Base-by-base conservation (phyloP, 2,329 filamentous ascomycete genomes). In the Aspergillus tubingensis region DNA sequence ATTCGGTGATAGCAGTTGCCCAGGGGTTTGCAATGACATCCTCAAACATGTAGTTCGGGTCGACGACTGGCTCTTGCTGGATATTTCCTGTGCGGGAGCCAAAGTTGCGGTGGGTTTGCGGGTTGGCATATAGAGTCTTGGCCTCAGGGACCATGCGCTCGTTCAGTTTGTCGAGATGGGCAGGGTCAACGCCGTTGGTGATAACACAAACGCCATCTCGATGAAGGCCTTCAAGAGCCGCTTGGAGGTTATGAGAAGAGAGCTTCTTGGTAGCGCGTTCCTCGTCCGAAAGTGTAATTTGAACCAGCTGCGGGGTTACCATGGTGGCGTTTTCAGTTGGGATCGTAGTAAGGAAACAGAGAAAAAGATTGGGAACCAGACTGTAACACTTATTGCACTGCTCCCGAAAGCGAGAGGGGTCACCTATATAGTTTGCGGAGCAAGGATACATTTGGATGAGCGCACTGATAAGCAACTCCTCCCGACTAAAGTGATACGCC, bases 1-100 rank as follows among this genome's bases (percentile, higher is more conserved):
- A 72, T 51, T 73, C 69, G 17, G 74, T 69, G 7, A 78, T 67
- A 1, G 72, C 68, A 0, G 70, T 70, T 0, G 76, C 76, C 61
- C 75, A 78, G 0, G 76, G 74, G 62, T 79, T 80, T 15, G 70
- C 72, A 62, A 74, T 74, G 21, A 80, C 59, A 49, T 80, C 76
- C 32, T 70, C 64, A 56, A 72, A 76, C 59, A 80, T 73, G 41
- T 75, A 72, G 0, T 72, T 68, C 13, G 64, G 60, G 11, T 68
- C 69, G 8, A 74, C 67, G 1, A 77, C 74, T 0, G 78, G 77
- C 25, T 74, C 76, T 62, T 79, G 76, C 53, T 78, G 74, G 66
- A 80, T 79, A 60, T 80, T 80, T 0, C 72, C 70, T 2, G 74
- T 76, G 8, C 68, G 54, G 39, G 69, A 60, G 43, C 67, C 67